phyloP scores from a whole-genome alignment of 1,139 yeast genomes.

The Barnettozyma hawaiiensis region DNA sequence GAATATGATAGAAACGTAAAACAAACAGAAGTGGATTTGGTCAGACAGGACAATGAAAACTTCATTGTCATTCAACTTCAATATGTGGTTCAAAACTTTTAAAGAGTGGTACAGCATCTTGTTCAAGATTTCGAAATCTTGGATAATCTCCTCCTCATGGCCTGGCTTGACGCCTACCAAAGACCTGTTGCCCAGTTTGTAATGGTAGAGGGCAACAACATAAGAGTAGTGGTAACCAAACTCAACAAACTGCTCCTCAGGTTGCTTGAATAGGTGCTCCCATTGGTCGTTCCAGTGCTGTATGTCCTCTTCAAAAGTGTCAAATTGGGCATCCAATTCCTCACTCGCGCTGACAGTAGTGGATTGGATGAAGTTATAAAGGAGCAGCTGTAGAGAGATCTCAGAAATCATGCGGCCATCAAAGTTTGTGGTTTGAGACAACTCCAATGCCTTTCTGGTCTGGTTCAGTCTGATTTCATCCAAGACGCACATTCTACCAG shows the following conservation, averaged over 20 bases:
- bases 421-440: slow-evolving; percentile 66
- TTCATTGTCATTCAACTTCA: slow-evolving; percentile 38
- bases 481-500: slow-evolving; percentile 71
- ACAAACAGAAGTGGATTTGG: slow-evolving; percentile 40
- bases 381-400: slow-evolving; percentile 54
- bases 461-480: slow-evolving; percentile 60
- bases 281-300: slow-evolving; percentile 63
- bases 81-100: slow-evolving; percentile 30
- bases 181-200: slow-evolving; percentile 23
- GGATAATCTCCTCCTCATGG: slow-evolving; percentile 14
- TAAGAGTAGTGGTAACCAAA: slow-evolving; percentile 64
- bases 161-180: slow-evolving; percentile 8
- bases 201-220: slow-evolving; percentile 42
- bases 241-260: slow-evolving; percentile 72
- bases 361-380: slow-evolving; percentile 56
- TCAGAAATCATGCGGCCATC: slow-evolving; percentile 85
- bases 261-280: slow-evolving; percentile 67
- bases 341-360: slow-evolving; percentile 15
- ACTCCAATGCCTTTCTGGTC: slow-evolving; percentile 55
- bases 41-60: slow-evolving; percentile 41
- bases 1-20: slow-evolving; percentile 34
- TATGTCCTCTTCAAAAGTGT: slow-evolving; percentile 35
- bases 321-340: slow-evolving; percentile 26
- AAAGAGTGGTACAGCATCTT: slow-evolving; percentile 29
- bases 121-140: slow-evolving; percentile 20